Base-by-base conservation (phyloP, 495 filamentous ascomycete genomes). In the Aspergillus bertholletiae region DNA sequence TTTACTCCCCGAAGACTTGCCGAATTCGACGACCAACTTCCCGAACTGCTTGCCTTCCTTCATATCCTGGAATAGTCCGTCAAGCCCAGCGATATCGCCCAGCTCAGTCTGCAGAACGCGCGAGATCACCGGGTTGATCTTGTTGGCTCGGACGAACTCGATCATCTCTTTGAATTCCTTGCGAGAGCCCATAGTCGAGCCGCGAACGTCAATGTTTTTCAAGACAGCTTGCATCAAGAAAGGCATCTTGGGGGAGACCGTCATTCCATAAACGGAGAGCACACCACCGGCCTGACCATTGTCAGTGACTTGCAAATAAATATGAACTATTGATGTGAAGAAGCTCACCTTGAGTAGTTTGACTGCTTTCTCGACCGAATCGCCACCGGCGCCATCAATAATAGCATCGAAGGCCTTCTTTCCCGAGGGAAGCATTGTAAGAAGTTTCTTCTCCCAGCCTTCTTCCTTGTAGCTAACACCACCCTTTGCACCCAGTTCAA, bases 121-220 rank as follows among this genome's bases (percentile, higher is more conserved):
- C 43, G 76, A 80, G 7, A 92, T 76, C 1, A 92, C 79, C 0
- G 88, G 88, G 11, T 68, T 69, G 45, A 92, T 85, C 62, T 80
- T 74, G 46, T 88, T 74, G 20, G 79, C 60, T 4, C 75, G 73
- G 34, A 92, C 85, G 72, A 89, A 91, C 30, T 81, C 80, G 1
- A 91, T 75, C 88, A 92, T 92, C 3, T 89, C 87, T 34, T 70
- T 66, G 61, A 92, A 92, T 68, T 93, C 89, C 59, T 74, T 80
- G 41, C 84, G 81, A 20, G 84, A 88, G 12, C 89, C 89, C 87
- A 92, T 90, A 2, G 87, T 92, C 12, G 76, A 81, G 27, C 87
- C 87, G 40, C 73, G 75, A 7, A 90, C 75, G 58, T 92, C 88
- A 45, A 93, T 74, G 58, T 93, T 90, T 66, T 82, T 86, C 46